Base-by-base conservation (phyloP, 73 alveolate species). In the Paraurostyla sp. region DNA sequence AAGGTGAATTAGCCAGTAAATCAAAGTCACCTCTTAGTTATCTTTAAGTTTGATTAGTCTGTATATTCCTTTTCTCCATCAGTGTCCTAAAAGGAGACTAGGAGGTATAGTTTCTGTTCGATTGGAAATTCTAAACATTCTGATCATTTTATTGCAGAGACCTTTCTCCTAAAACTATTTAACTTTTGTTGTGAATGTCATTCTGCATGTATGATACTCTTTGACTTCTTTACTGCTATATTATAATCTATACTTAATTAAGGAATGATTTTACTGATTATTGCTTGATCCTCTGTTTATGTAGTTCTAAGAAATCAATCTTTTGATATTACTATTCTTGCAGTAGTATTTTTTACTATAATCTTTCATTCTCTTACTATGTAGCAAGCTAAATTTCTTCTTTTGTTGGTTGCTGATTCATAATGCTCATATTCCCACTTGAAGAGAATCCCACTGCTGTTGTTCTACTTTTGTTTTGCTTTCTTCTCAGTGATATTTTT, bases 31-130 rank as follows among this genome's bases (percentile, higher is more conserved):
- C 35, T 54, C 22, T 54, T 54, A 11, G 7, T 18, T 23, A 6
- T 16, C 76, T 59, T 59, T 54, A 54, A 54, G 69, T 54, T 54
- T 18, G 15, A n/a, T 54, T 54, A n/a, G n/a, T n/a, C n/a, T n/a
- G n/a, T n/a, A n/a, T n/a, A n/a, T n/a, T n/a, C n/a, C n/a, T n/a
- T n/a, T n/a, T n/a, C n/a, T n/a, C n/a, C n/a, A n/a, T n/a, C n/a
- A n/a, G n/a, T n/a, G n/a, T n/a, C n/a, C n/a, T n/a, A n/a, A n/a
- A n/a, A n/a, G n/a, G n/a, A n/a, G n/a, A n/a, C n/a, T n/a, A n/a
- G n/a, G n/a, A n/a, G n/a, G n/a, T n/a, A n/a, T n/a, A n/a, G n/a
- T n/a, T n/a, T n/a, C n/a, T n/a, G n/a, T n/a, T n/a, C n/a, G n/a
- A n/a, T n/a, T n/a, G n/a, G n/a, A n/a, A n/a, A n/a, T n/a, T n/a